phyloP scores from a whole-genome alignment of 2,329 filamentous ascomycete genomes.

The Nemania sp. region DNA sequence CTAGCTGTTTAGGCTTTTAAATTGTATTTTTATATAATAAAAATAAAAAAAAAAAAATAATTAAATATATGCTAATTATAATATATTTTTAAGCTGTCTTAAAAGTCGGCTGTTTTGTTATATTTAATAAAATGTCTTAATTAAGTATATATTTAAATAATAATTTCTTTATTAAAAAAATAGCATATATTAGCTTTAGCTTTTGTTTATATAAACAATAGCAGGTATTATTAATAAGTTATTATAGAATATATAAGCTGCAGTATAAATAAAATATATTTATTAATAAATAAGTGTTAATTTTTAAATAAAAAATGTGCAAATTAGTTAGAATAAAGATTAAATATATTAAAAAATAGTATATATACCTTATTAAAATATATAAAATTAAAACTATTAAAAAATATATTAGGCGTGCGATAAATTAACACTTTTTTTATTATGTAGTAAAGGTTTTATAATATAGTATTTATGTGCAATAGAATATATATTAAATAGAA shows the following conservation, averaged over 20 bases:
- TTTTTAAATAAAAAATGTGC: not conserved
- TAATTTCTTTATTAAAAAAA: too few species aligned
- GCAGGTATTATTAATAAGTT: too few species aligned
- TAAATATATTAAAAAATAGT: not conserved
- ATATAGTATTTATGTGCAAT: not conserved
- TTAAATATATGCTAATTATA: not conserved
- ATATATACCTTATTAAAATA: not conserved
- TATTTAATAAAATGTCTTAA: not conserved
- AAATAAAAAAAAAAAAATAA: not conserved
- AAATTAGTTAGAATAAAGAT: too few species aligned
- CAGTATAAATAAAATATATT: too few species aligned
- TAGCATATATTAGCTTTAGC: not conserved
- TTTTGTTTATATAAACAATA: not conserved
- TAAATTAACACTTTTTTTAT: not conserved
- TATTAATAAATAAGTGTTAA: too few species aligned
- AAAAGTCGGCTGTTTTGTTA: not conserved
- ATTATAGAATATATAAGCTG: too few species aligned
- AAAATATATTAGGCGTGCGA: not conserved
- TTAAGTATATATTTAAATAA: not conserved
- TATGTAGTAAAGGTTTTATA: not conserved
- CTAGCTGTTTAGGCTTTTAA: not conserved
- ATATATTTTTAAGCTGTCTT: not conserved
- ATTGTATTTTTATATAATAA: slow-evolving; percentile 8
- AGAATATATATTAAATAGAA: not conserved
- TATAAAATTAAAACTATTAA: not conserved